Percentiles rank a stretch among this genome's conserved stretches.
These are phyloP conservation scores for Debaryomyces nepalensis DNA, from an alignment of 1,139 yeast species.

Conservation along the genomic window DNA sequence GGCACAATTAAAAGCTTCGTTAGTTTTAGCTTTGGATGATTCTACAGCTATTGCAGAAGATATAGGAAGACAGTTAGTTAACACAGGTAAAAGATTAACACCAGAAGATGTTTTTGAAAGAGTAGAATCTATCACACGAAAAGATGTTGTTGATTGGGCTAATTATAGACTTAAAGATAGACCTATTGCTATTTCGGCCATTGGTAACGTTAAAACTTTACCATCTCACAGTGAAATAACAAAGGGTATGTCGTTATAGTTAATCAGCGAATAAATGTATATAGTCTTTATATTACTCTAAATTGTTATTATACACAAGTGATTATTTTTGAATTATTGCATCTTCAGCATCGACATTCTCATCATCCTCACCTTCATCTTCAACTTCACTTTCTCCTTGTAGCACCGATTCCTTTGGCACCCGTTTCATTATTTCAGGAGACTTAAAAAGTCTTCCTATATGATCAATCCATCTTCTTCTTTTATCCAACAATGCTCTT, in stretches of 20 bases:
- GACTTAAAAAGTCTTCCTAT: slow-evolving; percentile 83
- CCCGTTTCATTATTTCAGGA: slow-evolving; percentile 72
- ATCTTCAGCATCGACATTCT: slow-evolving; percentile 46
- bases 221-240: slow-evolving; percentile 61
- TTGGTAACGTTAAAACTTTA: slow-evolving; percentile 75
- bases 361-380: slow-evolving; percentile 48
- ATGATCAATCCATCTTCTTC: slow-evolving; percentile 84
- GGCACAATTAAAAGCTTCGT: slow-evolving; percentile 91
- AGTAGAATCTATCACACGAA: slow-evolving; percentile 76
- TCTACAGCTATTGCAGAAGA: slow-evolving; percentile 97
- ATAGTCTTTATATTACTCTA: slow-evolving; percentile 11
- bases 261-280: slow-evolving; percentile 6
- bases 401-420: slow-evolving; percentile 65
- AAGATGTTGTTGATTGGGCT: slow-evolving; percentile 89
- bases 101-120: slow-evolving; percentile 91
- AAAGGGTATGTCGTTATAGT: slow-evolving; percentile 37
- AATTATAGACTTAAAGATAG: slow-evolving; percentile 75
- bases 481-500: slow-evolving; percentile 78
- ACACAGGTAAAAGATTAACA: slow-evolving; percentile 87
- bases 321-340: slow-evolving; percentile 21
- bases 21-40: slow-evolving; percentile 87
- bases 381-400: slow-evolving; percentile 45
- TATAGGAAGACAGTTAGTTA: slow-evolving; percentile 94
- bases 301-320: slow-evolving; percentile 12
- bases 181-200: slow-evolving; percentile 87